Conservation (phyloP, 306 rosid species). For the Cucurbita moschata region DNA sequence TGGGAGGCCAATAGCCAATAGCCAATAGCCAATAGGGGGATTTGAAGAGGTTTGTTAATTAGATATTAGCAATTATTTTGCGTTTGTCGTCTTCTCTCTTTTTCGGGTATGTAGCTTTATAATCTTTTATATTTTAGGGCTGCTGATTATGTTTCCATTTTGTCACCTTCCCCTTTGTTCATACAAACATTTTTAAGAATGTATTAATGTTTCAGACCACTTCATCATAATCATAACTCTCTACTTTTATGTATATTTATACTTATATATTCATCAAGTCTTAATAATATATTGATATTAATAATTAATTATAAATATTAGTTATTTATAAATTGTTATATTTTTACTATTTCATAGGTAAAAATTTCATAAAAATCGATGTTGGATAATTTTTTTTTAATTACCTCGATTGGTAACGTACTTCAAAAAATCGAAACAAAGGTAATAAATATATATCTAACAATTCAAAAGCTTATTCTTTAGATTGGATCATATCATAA, state of each 20-base stretch:
- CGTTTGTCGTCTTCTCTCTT: conserved; percentile 5
- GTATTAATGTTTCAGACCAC: background rate
- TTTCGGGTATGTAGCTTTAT: conserved; percentile 1
- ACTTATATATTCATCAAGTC: no score
- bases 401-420: no score
- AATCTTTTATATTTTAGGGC: background rate
- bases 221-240: background rate
- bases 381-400: no score
- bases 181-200: background rate
- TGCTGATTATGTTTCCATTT: background rate
- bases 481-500: no score
- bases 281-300: no score
- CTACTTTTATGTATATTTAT: background rate
- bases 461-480: no score
- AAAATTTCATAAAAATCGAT: no score
- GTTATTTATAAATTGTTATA: no score
- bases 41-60: background rate
- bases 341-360: no score
- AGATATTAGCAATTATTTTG: conserved; percentile 30
- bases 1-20: background rate
- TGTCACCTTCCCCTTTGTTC: background rate
- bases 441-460: no score
- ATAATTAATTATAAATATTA: no score
- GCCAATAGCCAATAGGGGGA: background rate
- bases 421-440: no score